Base-by-base conservation (phyloP, 2,329 filamentous ascomycete genomes). In the Fusarium nelsonii region DNA sequence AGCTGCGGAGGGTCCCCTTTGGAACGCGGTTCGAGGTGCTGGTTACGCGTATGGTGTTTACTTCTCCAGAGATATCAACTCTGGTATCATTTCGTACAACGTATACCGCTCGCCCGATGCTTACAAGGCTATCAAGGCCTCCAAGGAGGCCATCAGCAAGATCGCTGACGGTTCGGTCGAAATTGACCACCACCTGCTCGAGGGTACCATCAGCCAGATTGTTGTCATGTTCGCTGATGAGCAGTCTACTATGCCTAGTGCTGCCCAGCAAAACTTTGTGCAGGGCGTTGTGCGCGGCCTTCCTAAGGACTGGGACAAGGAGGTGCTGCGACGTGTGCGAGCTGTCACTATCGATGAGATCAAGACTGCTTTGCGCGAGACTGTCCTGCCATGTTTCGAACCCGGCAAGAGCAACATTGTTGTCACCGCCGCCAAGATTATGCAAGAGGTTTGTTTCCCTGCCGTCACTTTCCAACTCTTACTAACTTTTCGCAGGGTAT, bases 101-200 rank as follows among this genome's bases (percentile, higher is more conserved):
- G 91, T 98, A 41, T 97, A 97, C 82, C 91, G 95, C 28, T 97
- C 93, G 0, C 95, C 96, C 0, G 93, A 97, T 69, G 91, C 91
- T 0, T 93, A 89, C 80, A 96, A 94, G 78, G 96, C 96, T 1
- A 97, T 96, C 75, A 83, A 85, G 32, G 92, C 92, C 1, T 91
- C 91, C 52, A 91, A 90, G 67, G 86, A 90, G 36, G 90, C 95
- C 23, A 89, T 98, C 41, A 84, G 88, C 43, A 90, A 89, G 63
- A 90, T 97, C 71, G 90, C 92, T 4, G 86, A 89, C 28, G 95
- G 93, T 10, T 86, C 85, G 10, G 85, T 87, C 2, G 84, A 86
- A 32, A 91, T 99, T 57, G 93, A 98, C 76, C 88, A 90, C 56
- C 85, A 94, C 61, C 90, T 94, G 70, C 88, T 98, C 11, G 93